These are phyloP conservation scores for Silene uniflora DNA, from an alignment of 148 eudicot species.

Conservation along the genomic window DNA sequence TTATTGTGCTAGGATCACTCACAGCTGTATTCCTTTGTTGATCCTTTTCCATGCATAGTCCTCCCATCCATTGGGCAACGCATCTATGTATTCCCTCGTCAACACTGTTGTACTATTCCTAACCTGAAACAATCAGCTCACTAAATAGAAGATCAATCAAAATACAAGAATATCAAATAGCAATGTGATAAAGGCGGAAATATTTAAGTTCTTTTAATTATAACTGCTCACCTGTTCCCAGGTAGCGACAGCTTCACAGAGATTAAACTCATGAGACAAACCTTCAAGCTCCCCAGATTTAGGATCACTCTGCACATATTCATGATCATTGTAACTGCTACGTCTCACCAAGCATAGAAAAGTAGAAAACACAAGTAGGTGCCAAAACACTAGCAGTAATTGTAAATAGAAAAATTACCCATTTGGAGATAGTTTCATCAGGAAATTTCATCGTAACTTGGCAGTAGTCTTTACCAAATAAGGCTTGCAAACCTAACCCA, in stretches of 20 bases:
- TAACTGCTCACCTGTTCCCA: constrained; percentile 79
- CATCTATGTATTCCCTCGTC: constrained; percentile 86
- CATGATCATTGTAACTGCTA: constrained; percentile 12
- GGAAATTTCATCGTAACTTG: constrained; percentile 73
- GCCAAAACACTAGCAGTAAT: neutral
- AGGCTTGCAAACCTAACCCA: constrained; percentile 79
- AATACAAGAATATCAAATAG: constrained; percentile 19
- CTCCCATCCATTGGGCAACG: constrained; percentile 93
- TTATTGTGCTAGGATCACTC: constrained; percentile 39
- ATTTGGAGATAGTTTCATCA: constrained; percentile 65
- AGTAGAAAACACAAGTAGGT: neutral
- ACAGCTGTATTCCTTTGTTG: constrained; percentile 87
- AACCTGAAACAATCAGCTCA: constrained; percentile 76
- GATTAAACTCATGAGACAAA: constrained; percentile 62
- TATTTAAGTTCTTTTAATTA: neutral
- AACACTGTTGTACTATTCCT: constrained; percentile 89
- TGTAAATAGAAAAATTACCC: constrained; percentile 47
- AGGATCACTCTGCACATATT: constrained; percentile 75
- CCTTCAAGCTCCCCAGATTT: constrained; percentile 81
- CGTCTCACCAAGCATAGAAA: neutral
- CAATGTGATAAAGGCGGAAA: neutral
- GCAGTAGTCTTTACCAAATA: constrained; percentile 50
- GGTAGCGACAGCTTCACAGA: constrained; percentile 96
- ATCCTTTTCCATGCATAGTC: constrained; percentile 96
- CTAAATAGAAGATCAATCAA: constrained; percentile 57